These are phyloP conservation scores for Coemansia sp. DNA, from an alignment of 192 early-diverging fungal genomes.

Conservation along the genomic window DNA sequence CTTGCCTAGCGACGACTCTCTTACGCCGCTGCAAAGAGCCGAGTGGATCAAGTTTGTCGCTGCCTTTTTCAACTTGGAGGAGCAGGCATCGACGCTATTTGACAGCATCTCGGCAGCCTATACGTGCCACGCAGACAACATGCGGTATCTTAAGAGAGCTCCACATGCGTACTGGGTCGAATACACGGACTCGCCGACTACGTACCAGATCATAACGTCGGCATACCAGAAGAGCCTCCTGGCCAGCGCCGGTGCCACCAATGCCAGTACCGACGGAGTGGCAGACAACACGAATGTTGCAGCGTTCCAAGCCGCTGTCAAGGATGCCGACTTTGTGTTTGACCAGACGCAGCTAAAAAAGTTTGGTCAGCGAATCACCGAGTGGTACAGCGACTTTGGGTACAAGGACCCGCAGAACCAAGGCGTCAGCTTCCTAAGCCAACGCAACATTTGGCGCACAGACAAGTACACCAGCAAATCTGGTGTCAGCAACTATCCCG, in stretches of 20 bases:
- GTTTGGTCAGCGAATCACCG: conserved; percentile 25
- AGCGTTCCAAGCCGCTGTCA: conserved; percentile 55
- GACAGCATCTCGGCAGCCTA: conserved; percentile 36
- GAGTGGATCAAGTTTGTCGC: conserved; percentile 53
- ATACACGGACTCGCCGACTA: conserved; percentile 45
- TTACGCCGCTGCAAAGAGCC: conserved; percentile 35
- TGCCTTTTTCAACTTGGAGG: conserved; percentile 44
- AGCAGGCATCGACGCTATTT: conserved; percentile 27
- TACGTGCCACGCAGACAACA: conserved; percentile 43
- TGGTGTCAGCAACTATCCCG: conserved; percentile 42
- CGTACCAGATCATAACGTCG: conserved; percentile 52
- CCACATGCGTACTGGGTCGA: conserved; percentile 62
- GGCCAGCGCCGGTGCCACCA: conserved; percentile 62
- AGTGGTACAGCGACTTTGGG: conserved; percentile 45
- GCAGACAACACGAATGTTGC: conserved; percentile 22
- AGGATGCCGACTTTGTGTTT: conserved; percentile 61
- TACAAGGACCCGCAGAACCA: conserved; percentile 39
- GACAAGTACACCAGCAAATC: conserved; percentile 28
- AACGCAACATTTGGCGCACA: conserved; percentile 40
- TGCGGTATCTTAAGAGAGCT: conserved; percentile 24
- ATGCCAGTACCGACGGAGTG: conserved; percentile 36
- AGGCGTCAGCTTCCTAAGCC: conserved; percentile 23
- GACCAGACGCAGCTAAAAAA: conserved; percentile 59
- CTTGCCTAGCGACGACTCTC: conserved; percentile 28
- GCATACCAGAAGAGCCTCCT: conserved; percentile 59